A percentile compares a stretch with the other conserved stretches of the same genome.
phyloP scores from a whole-genome alignment of 1,284 basidiomycete genomes.

The Amylostereum areolatum region DNA sequence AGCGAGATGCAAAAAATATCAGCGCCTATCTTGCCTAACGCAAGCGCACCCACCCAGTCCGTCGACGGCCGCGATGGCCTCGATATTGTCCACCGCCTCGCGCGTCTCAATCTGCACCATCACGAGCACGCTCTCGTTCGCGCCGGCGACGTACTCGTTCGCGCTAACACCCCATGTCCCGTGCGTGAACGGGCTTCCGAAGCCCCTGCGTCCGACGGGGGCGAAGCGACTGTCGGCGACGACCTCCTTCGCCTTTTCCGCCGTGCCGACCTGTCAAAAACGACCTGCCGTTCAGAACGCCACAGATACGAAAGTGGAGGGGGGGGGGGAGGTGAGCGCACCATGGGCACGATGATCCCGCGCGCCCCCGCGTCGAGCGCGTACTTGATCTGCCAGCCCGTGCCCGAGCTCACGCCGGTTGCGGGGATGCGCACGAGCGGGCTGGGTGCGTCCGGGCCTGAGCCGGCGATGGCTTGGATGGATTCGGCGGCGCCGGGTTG shows the following conservation, averaged over 20 bases:
- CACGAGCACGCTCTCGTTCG: conserved; percentile 52
- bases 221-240: conserved; percentile 53
- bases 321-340: conserved; percentile 18
- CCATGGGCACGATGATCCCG: conserved; percentile 63
- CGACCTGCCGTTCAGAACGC: neutral
- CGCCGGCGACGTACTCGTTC: conserved; percentile 46
- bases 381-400: conserved; percentile 64
- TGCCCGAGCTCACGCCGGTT: conserved; percentile 46
- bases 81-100: conserved; percentile 53
- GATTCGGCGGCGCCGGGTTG: conserved; percentile 51
- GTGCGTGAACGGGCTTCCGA: conserved; percentile 57
- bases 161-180: conserved; percentile 44
- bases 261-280: conserved; percentile 42
- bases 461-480: conserved; percentile 43
- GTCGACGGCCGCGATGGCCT: conserved; percentile 56
- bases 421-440: conserved; percentile 56
- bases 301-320: neutral
- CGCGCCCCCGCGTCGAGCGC: conserved; percentile 58
- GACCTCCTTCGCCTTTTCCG: conserved; percentile 49
- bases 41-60: conserved; percentile 46
- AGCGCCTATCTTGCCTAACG: no score
- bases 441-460: conserved; percentile 37
- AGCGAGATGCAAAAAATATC: no score
- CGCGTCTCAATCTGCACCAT: conserved; percentile 65
- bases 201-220: conserved; percentile 51